Conservation (phyloP, 805 yeast species). For the Myxozyma monticola region DNA sequence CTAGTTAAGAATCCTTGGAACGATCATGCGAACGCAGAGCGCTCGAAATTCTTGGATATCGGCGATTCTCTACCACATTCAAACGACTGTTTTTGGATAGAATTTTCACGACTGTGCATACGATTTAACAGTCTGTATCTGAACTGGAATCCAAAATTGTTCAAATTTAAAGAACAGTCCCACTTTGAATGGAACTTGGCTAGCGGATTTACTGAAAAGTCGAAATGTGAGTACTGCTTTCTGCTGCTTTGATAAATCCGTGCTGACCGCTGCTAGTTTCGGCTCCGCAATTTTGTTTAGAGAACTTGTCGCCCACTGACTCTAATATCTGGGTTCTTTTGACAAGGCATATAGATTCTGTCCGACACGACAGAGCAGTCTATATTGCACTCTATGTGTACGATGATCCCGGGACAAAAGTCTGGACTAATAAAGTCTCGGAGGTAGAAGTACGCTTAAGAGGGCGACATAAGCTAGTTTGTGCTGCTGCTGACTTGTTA, state of each 20-base stretch:
- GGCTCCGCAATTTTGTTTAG: constrained; percentile 21
- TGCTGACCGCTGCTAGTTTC: constrained; percentile 2
- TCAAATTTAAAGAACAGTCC: constrained; percentile 8
- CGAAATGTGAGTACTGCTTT: constrained; percentile 7
- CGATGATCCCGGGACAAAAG: constrained; percentile 11
- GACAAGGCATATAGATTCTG: constrained; percentile 6
- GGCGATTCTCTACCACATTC: constrained; percentile 9
- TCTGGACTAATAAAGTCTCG: constrained; percentile 7
- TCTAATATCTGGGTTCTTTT: constrained; percentile 20
- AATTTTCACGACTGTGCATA: constrained; percentile 39
- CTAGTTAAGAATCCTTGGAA: constrained; percentile 52
- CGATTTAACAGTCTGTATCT: constrained; percentile 57
- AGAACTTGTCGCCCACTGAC: constrained; percentile 1
- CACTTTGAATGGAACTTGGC: constrained; percentile 22
- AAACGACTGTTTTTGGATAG: constrained; percentile 34
- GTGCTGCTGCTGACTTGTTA: no score
- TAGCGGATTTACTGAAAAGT: not conserved
- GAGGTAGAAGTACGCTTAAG: constrained; percentile 9
- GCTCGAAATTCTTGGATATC: not conserved
- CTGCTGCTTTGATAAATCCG: not conserved
- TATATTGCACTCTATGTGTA: constrained; percentile 19
- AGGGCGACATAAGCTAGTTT: no score
- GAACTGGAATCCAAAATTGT: constrained; percentile 57
- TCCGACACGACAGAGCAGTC: constrained; percentile 2
- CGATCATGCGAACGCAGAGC: not conserved